Evolutionary conservation across 1,284 basidiomycete genomes (phyloP).

Genomic region (Volvariella volvacea): DNA sequence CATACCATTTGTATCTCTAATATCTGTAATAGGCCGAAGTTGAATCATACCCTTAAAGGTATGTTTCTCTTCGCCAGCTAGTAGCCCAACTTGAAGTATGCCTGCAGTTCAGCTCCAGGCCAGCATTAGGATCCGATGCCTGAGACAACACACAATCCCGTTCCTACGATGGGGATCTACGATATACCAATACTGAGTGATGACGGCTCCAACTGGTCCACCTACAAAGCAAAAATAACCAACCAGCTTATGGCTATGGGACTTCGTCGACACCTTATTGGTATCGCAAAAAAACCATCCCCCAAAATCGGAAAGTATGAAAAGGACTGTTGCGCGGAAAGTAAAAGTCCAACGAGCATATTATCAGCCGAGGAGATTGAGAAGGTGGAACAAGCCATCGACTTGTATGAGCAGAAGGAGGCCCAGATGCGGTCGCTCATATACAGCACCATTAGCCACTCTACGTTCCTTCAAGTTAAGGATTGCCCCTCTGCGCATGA

Average conservation of each 20-base stretch:
- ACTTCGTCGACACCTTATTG: constrained; percentile 17
- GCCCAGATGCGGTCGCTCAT: constrained; percentile 18
- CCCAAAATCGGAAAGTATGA: constrained; percentile 6
- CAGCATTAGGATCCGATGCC: no score
- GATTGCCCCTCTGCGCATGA: constrained; percentile 8
- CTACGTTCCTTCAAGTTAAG: constrained; percentile 18
- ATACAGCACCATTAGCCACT: constrained; percentile 15
- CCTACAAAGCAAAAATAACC: constrained; percentile 19
- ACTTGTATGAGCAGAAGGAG: constrained; percentile 18
- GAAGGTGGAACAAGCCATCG: constrained; percentile 12
- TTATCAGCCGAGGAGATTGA: constrained; percentile 18
- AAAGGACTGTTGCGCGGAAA: constrained; percentile 8
- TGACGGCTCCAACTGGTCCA: constrained; percentile 27
- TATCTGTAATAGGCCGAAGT: no score
- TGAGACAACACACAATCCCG: no score
- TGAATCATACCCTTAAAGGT: no score
- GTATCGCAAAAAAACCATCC: constrained; percentile 18
- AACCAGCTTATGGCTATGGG: constrained; percentile 18
- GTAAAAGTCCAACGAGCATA: not conserved
- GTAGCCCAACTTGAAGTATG: no score
- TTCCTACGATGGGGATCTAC: no score
- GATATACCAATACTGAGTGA: constrained; percentile 22
- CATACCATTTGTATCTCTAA: no score
- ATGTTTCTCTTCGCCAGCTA: no score
- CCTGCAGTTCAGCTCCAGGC: no score